These are phyloP conservation scores for Colletotrichum siamense DNA, from an alignment of 2,329 filamentous ascomycete species.

Conservation along the genomic window DNA sequence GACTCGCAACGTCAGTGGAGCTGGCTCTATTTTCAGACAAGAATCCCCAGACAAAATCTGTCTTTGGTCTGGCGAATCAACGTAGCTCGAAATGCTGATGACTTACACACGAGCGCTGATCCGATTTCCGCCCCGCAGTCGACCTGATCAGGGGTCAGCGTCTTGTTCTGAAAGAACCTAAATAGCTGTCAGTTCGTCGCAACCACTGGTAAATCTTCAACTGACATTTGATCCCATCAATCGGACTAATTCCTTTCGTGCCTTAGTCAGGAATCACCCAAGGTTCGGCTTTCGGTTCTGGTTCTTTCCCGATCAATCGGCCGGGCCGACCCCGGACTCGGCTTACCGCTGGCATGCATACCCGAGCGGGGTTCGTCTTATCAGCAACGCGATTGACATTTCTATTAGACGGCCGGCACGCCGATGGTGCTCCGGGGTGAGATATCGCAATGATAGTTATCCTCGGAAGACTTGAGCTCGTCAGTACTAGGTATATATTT, in stretches of 20 bases:
- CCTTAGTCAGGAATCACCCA: neutral
- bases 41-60: neutral
- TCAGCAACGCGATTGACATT: neutral
- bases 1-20: neutral
- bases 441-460: neutral
- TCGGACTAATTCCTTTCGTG: neutral
- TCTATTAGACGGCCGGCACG: neutral
- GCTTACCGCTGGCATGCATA: neutral
- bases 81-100: neutral
- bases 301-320: neutral
- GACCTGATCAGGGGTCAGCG: neutral
- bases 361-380: constrained; percentile 12
- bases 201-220: neutral
- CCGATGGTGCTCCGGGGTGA: neutral
- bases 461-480: neutral
- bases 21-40: neutral
- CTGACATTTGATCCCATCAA: neutral
- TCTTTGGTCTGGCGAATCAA: neutral
- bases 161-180: neutral
- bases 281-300: neutral
- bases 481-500: neutral
- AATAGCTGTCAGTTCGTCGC: neutral
- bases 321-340: neutral
- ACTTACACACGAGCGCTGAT: neutral
- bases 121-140: neutral